phyloP scores from a whole-genome alignment of 2,329 filamentous ascomycete genomes.

The Aquanectria penicillioides region DNA sequence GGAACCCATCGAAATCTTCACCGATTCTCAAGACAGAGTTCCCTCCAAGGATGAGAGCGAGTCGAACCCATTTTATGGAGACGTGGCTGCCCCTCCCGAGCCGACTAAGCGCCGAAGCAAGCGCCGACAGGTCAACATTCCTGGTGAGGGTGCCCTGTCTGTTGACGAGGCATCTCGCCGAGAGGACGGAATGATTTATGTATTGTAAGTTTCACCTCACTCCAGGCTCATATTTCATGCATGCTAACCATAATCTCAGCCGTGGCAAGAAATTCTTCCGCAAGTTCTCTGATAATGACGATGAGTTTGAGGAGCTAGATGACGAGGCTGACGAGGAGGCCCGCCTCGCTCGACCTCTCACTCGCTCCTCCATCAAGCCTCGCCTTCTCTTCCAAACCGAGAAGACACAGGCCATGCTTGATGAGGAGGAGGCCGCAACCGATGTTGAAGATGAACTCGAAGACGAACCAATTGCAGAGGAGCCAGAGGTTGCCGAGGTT shows the following conservation, averaged over 20 bases:
- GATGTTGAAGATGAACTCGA: slow-evolving; percentile 62
- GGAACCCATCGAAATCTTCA: slow-evolving; percentile 76
- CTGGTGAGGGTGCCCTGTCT: slow-evolving; percentile 66
- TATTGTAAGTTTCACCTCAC: slow-evolving; percentile 73
- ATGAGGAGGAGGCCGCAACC: slow-evolving; percentile 69
- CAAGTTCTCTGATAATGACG: slow-evolving; percentile 65
- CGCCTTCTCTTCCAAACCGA: slow-evolving; percentile 74
- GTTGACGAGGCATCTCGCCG: slow-evolving; percentile 72
- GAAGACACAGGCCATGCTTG: slow-evolving; percentile 55
- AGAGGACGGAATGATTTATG: slow-evolving; percentile 78
- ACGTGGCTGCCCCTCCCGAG: slow-evolving; percentile 49
- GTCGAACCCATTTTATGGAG: slow-evolving; percentile 78
- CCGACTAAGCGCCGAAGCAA: slow-evolving; percentile 63
- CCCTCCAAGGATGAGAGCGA: slow-evolving; percentile 72
- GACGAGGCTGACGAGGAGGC: slow-evolving; percentile 49
- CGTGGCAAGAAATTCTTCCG: slow-evolving; percentile 84
- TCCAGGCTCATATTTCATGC: slow-evolving; percentile 1
- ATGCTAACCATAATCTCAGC: slow-evolving; percentile 56
- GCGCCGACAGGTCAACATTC: slow-evolving; percentile 63
- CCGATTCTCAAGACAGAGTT: slow-evolving; percentile 81
- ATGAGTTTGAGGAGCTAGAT: slow-evolving; percentile 47
- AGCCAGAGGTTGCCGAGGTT: background rate
- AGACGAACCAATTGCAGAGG: slow-evolving; percentile 33
- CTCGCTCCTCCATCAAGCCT: slow-evolving; percentile 76
- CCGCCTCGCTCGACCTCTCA: slow-evolving; percentile 58